Percentiles rank a stretch among this genome's conserved stretches.
These are phyloP conservation scores for Phylloporus sp. DNA, from an alignment of 768 basidiomycete genomes.

Conservation along the genomic window DNA sequence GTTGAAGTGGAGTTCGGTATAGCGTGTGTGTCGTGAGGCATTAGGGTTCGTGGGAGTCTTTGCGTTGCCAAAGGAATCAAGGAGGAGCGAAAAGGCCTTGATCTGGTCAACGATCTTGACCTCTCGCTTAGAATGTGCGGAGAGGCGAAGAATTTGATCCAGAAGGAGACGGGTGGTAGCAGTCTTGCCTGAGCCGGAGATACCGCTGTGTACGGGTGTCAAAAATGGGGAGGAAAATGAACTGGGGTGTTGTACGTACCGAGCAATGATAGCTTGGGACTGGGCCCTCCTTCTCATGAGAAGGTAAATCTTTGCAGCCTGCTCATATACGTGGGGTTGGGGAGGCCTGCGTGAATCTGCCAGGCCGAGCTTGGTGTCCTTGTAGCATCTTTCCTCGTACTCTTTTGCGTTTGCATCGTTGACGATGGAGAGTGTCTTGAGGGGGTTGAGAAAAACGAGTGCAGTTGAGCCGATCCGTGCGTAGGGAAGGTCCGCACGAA, in stretches of 20 bases:
- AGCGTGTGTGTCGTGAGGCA: constrained; percentile 58
- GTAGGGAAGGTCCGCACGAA: constrained; percentile 56
- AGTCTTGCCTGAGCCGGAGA: constrained; percentile 63
- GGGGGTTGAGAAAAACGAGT: constrained; percentile 58
- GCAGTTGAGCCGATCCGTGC: constrained; percentile 46
- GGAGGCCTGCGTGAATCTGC: constrained; percentile 37
- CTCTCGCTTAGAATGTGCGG: constrained; percentile 55
- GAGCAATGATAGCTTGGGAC: constrained; percentile 53
- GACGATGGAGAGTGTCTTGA: constrained; percentile 52
- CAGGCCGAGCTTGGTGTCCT: constrained; percentile 44
- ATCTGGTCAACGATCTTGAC: constrained; percentile 51
- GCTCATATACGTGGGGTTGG: constrained; percentile 60
- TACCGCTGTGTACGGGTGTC: constrained; percentile 42
- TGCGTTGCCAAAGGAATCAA: constrained; percentile 64
- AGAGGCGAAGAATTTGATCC: constrained; percentile 58
- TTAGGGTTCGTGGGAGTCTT: constrained; percentile 62
- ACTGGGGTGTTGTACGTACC: constrained; percentile 34
- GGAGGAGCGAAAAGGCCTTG: constrained; percentile 49
- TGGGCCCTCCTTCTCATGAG: constrained; percentile 52
- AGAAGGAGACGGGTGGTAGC: constrained; percentile 48
- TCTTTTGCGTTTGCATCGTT: constrained; percentile 56
- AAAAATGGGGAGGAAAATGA: constrained; percentile 12
- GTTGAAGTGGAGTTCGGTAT: constrained; percentile 60
- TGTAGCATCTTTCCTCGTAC: constrained; percentile 54
- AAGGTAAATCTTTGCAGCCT: constrained; percentile 57